Evolutionary conservation across 108 stramenopile genomes (phyloP).

Genomic region (Cyclostephanos tholiformis): DNA sequence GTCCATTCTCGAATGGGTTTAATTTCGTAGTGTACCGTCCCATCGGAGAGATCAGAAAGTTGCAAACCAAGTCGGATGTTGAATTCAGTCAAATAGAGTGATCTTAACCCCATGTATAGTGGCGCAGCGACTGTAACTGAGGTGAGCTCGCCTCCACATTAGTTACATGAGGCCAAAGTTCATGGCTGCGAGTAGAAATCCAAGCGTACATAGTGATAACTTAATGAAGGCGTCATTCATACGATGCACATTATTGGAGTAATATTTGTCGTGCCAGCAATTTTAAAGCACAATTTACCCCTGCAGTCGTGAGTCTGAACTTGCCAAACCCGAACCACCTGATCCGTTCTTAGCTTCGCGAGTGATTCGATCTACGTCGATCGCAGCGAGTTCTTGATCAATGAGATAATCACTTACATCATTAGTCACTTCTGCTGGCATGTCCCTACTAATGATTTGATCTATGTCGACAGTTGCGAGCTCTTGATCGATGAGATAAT

Average conservation of each 20-base stretch:
- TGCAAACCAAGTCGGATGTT: slow-evolving; percentile 48
- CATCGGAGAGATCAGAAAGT: slow-evolving; percentile 31
- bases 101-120: background rate
- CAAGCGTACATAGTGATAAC: background rate
- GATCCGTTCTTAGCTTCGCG: background rate
- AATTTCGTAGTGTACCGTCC: slow-evolving; percentile 64
- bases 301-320: background rate
- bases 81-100: slow-evolving; percentile 51
- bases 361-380: slow-evolving; percentile 28
- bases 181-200: background rate
- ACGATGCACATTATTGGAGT: no score
- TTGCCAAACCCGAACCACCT: background rate
- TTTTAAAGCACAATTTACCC: background rate
- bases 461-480: slow-evolving; percentile 17
- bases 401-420: slow-evolving; percentile 54
- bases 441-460: background rate
- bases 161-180: background rate
- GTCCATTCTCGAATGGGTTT: slow-evolving; percentile 53
- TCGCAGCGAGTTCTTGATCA: slow-evolving; percentile 44
- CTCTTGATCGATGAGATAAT: slow-evolving; percentile 52
- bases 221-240: no score
- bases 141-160: background rate
- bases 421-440: slow-evolving; percentile 40
- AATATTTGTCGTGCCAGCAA: no score
- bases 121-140: background rate